A percentile compares a stretch with the other conserved stretches of the same genome.
Evolutionary conservation across 208 protist genomes (phyloP).

Genomic region (Phytomonas francai): DNA sequence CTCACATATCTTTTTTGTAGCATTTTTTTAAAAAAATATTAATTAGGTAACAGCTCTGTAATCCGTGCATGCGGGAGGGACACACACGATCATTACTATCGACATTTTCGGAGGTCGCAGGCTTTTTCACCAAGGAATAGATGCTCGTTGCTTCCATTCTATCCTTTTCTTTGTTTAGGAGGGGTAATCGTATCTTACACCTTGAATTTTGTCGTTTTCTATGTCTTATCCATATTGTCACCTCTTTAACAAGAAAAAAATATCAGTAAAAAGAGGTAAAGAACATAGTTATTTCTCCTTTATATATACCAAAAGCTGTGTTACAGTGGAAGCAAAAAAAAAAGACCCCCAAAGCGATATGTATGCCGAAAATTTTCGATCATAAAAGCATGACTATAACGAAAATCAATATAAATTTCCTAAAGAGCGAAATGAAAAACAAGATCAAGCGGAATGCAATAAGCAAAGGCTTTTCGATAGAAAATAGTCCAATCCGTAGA

Average conservation of each 20-base stretch:
- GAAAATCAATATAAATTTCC: conserved; percentile 5
- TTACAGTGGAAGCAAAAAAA: not conserved
- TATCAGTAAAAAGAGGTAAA: conserved; percentile 2
- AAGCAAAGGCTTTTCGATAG: not conserved
- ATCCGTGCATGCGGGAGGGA: not conserved
- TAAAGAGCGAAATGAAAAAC: conserved; percentile 8
- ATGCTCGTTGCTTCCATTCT: not conserved
- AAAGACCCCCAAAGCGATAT: not conserved
- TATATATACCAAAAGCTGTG: not conserved
- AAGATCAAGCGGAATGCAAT: not conserved
- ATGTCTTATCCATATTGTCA: not conserved
- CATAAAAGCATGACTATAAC: conserved; percentile 1
- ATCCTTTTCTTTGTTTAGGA: not conserved
- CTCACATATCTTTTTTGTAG: not conserved
- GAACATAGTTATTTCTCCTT: not conserved
- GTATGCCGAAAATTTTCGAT: not conserved
- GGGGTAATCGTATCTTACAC: not conserved
- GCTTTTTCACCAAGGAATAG: not conserved
- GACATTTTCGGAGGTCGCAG: not conserved
- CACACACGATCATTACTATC: not conserved
- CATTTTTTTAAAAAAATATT: not conserved
- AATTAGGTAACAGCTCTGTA: not conserved
- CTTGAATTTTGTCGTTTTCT: not conserved
- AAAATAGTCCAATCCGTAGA: not conserved
- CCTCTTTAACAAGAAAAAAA: conserved; percentile 4